Evolutionary conservation across 306 rosid genomes (phyloP).

Genomic region (Vachellia collinsii): DNA sequence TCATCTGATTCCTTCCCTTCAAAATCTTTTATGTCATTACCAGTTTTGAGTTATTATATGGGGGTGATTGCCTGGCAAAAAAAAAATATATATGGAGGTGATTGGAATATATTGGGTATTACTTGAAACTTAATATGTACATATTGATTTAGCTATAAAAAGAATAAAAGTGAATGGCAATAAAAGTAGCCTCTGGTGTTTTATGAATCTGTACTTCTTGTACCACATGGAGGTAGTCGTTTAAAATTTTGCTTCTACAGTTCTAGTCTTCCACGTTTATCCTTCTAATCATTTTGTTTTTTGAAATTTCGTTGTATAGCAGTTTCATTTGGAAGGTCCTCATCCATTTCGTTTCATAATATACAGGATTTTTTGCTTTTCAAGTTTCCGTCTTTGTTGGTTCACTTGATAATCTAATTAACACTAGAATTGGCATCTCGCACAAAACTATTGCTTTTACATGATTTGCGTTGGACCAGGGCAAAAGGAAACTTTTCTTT

Average conservation of each 20-base stretch:
- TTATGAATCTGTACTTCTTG: background rate
- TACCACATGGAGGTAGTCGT: background rate
- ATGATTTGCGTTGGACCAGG: background rate
- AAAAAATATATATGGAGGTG: too few relatives aligned
- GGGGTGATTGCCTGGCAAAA: too few relatives aligned
- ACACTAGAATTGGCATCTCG: background rate
- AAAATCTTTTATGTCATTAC: background rate
- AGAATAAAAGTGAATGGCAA: background rate
- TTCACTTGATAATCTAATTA: background rate
- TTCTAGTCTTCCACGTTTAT: conserved; percentile 41
- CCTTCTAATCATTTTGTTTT: background rate
- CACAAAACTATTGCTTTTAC: background rate
- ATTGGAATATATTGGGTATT: too few relatives aligned
- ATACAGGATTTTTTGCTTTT: background rate
- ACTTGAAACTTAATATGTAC: background rate
- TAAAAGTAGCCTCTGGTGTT: background rate
- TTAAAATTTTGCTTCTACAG: background rate
- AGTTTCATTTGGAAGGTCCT: conserved; percentile 37
- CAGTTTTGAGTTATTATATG: background rate
- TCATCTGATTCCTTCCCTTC: background rate
- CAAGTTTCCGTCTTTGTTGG: background rate
- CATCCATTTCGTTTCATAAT: conserved; percentile 30
- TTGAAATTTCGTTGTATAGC: background rate
- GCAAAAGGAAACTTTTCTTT: background rate
- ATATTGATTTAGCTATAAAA: background rate